Percentiles rank a stretch among this genome's conserved stretches.
phyloP scores from a whole-genome alignment of 148 eudicot species.

The Oxyria digyna region DNA sequence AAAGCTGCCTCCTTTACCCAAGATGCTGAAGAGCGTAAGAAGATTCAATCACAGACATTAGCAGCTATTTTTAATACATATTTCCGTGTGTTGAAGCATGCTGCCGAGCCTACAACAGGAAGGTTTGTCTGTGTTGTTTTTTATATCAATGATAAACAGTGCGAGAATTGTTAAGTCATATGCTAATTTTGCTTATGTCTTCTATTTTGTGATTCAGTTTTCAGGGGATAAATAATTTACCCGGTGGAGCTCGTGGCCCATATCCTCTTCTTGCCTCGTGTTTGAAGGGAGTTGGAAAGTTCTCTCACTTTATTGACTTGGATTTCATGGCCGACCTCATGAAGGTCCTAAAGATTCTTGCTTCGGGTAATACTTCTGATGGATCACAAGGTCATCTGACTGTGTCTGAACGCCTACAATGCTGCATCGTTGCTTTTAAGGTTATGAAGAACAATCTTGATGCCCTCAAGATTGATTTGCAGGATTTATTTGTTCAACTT shows the following conservation, averaged over 20 bases:
- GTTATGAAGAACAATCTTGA: constrained; percentile 93
- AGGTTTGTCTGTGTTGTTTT: neutral
- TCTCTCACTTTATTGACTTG: constrained; percentile 76
- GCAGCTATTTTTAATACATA: constrained; percentile 67
- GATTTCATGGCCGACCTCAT: constrained; percentile 92
- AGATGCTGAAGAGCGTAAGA: constrained; percentile 58
- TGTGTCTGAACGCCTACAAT: constrained; percentile 70
- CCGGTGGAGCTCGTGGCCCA: constrained; percentile 26
- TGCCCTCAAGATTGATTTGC: constrained; percentile 86
- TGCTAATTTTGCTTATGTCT: neutral
- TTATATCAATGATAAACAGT: neutral
- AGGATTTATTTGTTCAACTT: constrained; percentile 78
- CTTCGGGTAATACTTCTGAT: constrained; percentile 35
- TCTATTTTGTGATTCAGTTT: constrained; percentile 24
- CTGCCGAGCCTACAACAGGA: constrained; percentile 23
- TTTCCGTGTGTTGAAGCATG: constrained; percentile 74
- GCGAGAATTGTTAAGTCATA: neutral
- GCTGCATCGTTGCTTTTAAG: constrained; percentile 94
- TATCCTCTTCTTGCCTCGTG: constrained; percentile 78
- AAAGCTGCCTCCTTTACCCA: constrained; percentile 66
- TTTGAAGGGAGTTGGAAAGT: constrained; percentile 82
- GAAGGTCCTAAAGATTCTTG: constrained; percentile 81
- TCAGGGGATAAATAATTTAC: constrained; percentile 18
- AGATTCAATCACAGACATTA: constrained; percentile 67
- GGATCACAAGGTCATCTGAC: constrained; percentile 36